Conservation (phyloP, 2,329 filamentous ascomycete species). For the Pseudovirgaria hyperparasitica region DNA sequence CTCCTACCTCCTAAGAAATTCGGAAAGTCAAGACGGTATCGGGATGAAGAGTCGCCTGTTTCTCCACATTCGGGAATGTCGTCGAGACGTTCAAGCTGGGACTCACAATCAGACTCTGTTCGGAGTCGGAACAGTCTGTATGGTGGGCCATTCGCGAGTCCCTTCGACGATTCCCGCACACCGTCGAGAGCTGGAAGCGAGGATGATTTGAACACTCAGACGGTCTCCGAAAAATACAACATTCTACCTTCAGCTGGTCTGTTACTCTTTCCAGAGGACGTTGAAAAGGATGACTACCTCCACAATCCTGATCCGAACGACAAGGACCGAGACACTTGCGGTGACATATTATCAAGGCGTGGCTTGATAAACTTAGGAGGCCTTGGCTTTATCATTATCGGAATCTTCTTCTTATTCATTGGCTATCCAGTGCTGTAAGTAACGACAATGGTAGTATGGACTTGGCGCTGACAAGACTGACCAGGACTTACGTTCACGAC, state of each 20-base stretch:
- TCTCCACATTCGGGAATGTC: constrained; percentile 42
- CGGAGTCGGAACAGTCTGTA: constrained; percentile 40
- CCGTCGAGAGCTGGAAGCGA: constrained; percentile 51
- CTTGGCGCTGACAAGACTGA: constrained; percentile 4
- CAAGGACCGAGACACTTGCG: constrained; percentile 46
- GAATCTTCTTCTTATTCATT: constrained; percentile 53
- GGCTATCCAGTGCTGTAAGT: constrained; percentile 57
- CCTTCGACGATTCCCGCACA: constrained; percentile 47
- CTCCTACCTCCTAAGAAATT: constrained; percentile 36
- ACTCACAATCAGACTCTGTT: constrained; percentile 43
- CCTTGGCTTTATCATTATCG: constrained; percentile 44
- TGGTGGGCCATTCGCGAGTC: constrained; percentile 37
- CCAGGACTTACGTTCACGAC: constrained; percentile 45
- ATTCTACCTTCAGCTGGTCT: constrained; percentile 55
- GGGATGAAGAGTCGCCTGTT: constrained; percentile 38
- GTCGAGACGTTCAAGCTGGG: constrained; percentile 53
- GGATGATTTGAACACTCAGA: constrained; percentile 57
- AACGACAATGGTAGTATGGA: neutral
- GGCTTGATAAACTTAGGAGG: constrained; percentile 54
- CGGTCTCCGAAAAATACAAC: constrained; percentile 61
- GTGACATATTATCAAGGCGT: constrained; percentile 52
- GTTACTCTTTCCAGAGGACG: constrained; percentile 56
- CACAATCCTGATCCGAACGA: constrained; percentile 59
- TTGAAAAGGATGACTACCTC: constrained; percentile 60
- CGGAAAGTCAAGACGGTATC: constrained; percentile 36